These are phyloP conservation scores for Debaryomyces maramus DNA, from an alignment of 805 yeast species.

Conservation along the genomic window DNA sequence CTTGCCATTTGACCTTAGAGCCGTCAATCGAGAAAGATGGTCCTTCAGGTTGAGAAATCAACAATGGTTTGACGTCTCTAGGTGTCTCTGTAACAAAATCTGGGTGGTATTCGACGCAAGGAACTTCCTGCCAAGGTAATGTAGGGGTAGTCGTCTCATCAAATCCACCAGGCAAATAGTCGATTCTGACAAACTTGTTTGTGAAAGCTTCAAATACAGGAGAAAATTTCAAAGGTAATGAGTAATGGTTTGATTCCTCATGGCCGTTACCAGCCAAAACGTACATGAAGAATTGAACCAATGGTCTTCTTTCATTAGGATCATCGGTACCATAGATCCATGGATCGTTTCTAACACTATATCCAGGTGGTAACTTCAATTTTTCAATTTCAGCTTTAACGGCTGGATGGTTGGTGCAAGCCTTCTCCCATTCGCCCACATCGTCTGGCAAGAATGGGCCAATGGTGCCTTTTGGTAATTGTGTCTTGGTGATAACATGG, in stretches of 20 bases:
- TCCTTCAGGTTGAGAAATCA: constrained; percentile 76
- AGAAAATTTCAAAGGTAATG: constrained; percentile 69
- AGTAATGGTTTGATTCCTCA: constrained; percentile 72
- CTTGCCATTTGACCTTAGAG: constrained; percentile 72
- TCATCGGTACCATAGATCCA: constrained; percentile 88
- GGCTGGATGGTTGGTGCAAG: constrained; percentile 52
- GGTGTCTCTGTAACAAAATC: constrained; percentile 56
- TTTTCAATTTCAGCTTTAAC: constrained; percentile 66
- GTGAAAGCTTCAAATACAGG: constrained; percentile 69
- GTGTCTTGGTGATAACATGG: constrained; percentile 57
- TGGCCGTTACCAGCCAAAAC: constrained; percentile 62
- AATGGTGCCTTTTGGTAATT: constrained; percentile 58
- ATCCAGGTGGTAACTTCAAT: constrained; percentile 59
- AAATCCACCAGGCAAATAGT: constrained; percentile 68
- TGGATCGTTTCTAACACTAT: constrained; percentile 63
- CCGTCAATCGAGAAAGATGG: constrained; percentile 64
- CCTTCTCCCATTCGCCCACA: constrained; percentile 51
- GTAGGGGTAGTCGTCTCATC: constrained; percentile 63
- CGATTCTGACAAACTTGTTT: constrained; percentile 65
- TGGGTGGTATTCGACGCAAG: constrained; percentile 71
- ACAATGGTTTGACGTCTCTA: constrained; percentile 68
- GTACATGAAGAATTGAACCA: constrained; percentile 75
- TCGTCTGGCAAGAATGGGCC: constrained; percentile 77
- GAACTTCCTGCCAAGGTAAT: constrained; percentile 58
- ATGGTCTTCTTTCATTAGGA: constrained; percentile 56